Base-by-base conservation (phyloP, 1,284 basidiomycete genomes). In the Flammula alnicola region DNA sequence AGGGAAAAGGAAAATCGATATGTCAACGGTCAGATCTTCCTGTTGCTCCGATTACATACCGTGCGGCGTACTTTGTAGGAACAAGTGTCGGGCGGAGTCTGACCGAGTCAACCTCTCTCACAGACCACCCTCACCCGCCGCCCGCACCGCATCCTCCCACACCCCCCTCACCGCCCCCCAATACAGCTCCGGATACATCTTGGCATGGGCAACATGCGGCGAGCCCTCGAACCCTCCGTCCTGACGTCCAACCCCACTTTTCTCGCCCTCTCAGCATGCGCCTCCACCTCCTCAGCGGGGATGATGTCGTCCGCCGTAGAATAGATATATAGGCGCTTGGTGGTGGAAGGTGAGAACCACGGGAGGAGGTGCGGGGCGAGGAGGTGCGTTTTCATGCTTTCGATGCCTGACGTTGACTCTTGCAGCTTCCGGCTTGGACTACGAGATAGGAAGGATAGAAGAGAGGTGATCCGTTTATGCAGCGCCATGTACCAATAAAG, bases 201-300 rank as follows among this genome's bases (percentile, higher is more conserved):
- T 72, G 8, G 77, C 78, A 64, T 84, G 81, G 1, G 74, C 69
- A n/a, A 84, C 82, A 62, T 85, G 83, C 8, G 67, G 62, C 11
- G 76, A 79, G 22, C 73, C 66, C 12, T 73, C 72, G 50, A 78
- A 84, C 29, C 69, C 55, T 52, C 78, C 73, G 27, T 59, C 58
- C 10, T 58, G 59, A 4, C 78, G 73, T 38, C 70, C 61, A 27
- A 64, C 55, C 0, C 80, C 80, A 1, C 33, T 55, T 37, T 52
- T 54, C 56, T 59, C 66, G 20, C 72, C 74, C 4, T 61, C 54
- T 16, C 59, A 0, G 69, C 70, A 61, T 84, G 79, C 16, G 49
- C 58, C 51, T 76, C 68, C 0, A 83, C 71, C 4, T 75, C 71
- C 5, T 63, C 23, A 44, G 63, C 67, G 0, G 73, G 70, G 8